Percentiles rank a stretch among this genome's conserved stretches.
Conservation (phyloP, 2,329 filamentous ascomycete species). For the Aspergillus fumigatus region DNA sequence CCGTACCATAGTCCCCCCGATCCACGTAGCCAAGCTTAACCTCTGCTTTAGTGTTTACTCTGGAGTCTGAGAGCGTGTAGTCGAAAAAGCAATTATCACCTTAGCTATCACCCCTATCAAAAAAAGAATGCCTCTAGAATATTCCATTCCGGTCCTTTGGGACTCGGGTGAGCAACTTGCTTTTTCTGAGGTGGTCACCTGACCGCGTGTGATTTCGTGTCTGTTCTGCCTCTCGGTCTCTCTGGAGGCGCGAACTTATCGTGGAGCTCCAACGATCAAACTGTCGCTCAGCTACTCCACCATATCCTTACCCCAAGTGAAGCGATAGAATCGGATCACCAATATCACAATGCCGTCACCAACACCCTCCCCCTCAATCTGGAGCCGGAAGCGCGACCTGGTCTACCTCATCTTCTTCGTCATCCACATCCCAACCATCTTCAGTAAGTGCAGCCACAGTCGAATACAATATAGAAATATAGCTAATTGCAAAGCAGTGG, state of each 20-base stretch:
- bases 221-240: no score
- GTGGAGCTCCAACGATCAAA: not conserved
- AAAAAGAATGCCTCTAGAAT: no score
- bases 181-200: slow-evolving; percentile 7
- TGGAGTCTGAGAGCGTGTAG: slow-evolving; percentile 11
- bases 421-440: slow-evolving; percentile 58
- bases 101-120: slow-evolving; percentile 3
- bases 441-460: slow-evolving; percentile 41
- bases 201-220: not conserved
- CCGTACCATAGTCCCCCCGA: slow-evolving; percentile 3
- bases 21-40: slow-evolving; percentile 24
- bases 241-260: not conserved
- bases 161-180: slow-evolving; percentile 7
- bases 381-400: slow-evolving; percentile 35
- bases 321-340: not conserved
- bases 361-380: slow-evolving; percentile 17
- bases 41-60: slow-evolving; percentile 19
- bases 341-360: slow-evolving; percentile 3
- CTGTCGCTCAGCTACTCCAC: not conserved
- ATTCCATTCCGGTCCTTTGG: slow-evolving; percentile 7
- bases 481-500: slow-evolving; percentile 31
- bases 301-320: not conserved
- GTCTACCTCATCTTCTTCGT: slow-evolving; percentile 56
- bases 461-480: not conserved
- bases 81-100: slow-evolving; percentile 20